Evolutionary conservation across 129 eudicot genomes (phyloP), one percentile per base, ranked within the genome.

Genomic region (Flaveria robusta): DNA sequence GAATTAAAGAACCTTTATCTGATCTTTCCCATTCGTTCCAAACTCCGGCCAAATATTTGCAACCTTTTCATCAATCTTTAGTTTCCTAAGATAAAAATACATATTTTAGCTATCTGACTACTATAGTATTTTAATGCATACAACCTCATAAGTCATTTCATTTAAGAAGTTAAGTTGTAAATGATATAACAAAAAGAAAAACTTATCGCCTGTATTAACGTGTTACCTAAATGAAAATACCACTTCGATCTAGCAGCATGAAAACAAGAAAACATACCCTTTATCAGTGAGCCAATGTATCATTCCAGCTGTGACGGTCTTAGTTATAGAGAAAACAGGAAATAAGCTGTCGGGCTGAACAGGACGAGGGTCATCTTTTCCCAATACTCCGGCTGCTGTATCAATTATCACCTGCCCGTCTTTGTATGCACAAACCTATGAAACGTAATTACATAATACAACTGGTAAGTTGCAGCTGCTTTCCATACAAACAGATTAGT

Each of bases 351-450:
- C 96, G 46, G 88, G 89, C 73, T 90, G 92, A 82, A 93, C 97
- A 22, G 97, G 96, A 65, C 97, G 93, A 42, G 97, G 98, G 71
- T 90, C 98, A 67, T 88, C 86, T 85, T 87, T 87, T 76, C 93
- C 98, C 20, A 93, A 88, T 68, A 75, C 86, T 66, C 98, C 98
- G 73, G 98, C 98, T 66, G 96, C 86, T 59, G 98, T 93, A 81
- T 93, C 98, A 77, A 93, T 90, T 51, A 93, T 90, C 74, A 90
- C 98, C 85, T 87, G 79, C 66, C 98, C 98, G 79, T 90, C 95
- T 86, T 93, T 93, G 82, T 93, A 93, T 74, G 98, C 98, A 86
- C 96, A 93, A 69, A 93, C 88, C 96, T 86, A 83, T 11, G 13
- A 60, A 71, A 26, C 68, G 18, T 13, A 29, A 58, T 27, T 27